Evolutionary conservation across 2,329 filamentous ascomycete genomes (phyloP).

Genomic region (Colletotrichum ledebouriae): DNA sequence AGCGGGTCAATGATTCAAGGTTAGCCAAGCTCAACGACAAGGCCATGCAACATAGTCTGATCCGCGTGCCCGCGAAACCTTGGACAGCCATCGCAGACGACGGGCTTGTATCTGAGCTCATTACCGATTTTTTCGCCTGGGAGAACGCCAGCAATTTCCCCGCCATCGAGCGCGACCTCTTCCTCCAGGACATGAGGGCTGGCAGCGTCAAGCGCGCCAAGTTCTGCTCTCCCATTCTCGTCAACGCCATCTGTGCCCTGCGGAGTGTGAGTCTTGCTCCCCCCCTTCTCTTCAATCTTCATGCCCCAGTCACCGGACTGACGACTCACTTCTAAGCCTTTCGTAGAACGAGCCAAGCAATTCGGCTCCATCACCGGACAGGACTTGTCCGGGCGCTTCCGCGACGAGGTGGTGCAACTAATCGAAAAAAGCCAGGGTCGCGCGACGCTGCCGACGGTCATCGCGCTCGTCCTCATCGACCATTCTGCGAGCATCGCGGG

Average conservation of each 20-base stretch:
- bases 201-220: conserved; percentile 42
- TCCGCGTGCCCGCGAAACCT: conserved; percentile 48
- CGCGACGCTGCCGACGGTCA: conserved; percentile 32
- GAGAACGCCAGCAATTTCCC: conserved; percentile 47
- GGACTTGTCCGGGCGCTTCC: conserved; percentile 23
- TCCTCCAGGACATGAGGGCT: conserved; percentile 48
- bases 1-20: conserved; percentile 27
- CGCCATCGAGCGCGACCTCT: conserved; percentile 47
- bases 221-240: conserved; percentile 50
- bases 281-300: background rate
- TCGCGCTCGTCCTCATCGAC: conserved; percentile 33
- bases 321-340: conserved; percentile 26
- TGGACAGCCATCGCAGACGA: conserved; percentile 50
- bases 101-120: conserved; percentile 49
- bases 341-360: conserved; percentile 34
- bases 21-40: conserved; percentile 41
- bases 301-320: background rate
- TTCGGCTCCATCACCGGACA: conserved; percentile 32
- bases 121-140: conserved; percentile 50
- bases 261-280: conserved; percentile 46
- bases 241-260: conserved; percentile 51
- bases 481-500: conserved; percentile 32
- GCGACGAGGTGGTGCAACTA: conserved; percentile 37
- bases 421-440: conserved; percentile 38
- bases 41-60: conserved; percentile 42